phyloP scores from a whole-genome alignment of 805 yeast genomes.

The Kazachstania bromeliacearum region DNA sequence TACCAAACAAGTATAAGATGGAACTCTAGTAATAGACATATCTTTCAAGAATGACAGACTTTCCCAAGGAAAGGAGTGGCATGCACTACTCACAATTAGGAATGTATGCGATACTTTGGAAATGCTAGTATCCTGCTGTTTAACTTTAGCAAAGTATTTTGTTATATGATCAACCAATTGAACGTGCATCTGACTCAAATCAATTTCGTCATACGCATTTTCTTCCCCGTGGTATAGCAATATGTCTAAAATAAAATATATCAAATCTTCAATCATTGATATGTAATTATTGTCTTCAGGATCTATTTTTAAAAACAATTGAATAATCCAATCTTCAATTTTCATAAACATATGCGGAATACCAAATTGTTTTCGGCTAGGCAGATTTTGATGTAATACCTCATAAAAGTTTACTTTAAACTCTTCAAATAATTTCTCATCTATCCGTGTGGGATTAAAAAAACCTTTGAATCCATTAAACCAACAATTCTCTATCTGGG shows the following conservation, averaged over 20 bases:
- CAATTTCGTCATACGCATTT: conserved; percentile 57
- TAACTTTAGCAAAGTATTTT: conserved; percentile 17
- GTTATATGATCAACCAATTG: conserved; percentile 42
- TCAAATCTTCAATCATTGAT: conserved; percentile 49
- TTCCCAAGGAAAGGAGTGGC: conserved; percentile 87
- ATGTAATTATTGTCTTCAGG: conserved; percentile 12
- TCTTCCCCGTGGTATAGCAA: conserved; percentile 54
- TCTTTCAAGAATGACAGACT: conserved; percentile 47
- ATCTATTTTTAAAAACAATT: conserved; percentile 43
- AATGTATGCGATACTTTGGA: conserved; percentile 43
- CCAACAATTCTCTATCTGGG: conserved; percentile 55
- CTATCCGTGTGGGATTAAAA: conserved; percentile 34
- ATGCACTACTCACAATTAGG: conserved; percentile 54
- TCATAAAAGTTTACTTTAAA: conserved; percentile 34
- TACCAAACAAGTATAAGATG: conserved; percentile 45
- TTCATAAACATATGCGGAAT: conserved; percentile 23
- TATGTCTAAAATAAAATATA: conserved; percentile 53
- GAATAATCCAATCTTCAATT: conserved; percentile 39
- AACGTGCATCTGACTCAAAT: conserved; percentile 44
- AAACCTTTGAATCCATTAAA: conserved; percentile 68
- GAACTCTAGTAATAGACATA: conserved; percentile 63
- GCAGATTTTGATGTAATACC: conserved; percentile 38
- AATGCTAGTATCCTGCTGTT: too few species aligned
- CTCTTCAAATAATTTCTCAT: conserved; percentile 17
- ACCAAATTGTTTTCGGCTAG: conserved; percentile 35